These are phyloP conservation scores for Fusarium hostae DNA, from an alignment of 2,329 filamentous ascomycete genomes.

Conservation along the genomic window DNA sequence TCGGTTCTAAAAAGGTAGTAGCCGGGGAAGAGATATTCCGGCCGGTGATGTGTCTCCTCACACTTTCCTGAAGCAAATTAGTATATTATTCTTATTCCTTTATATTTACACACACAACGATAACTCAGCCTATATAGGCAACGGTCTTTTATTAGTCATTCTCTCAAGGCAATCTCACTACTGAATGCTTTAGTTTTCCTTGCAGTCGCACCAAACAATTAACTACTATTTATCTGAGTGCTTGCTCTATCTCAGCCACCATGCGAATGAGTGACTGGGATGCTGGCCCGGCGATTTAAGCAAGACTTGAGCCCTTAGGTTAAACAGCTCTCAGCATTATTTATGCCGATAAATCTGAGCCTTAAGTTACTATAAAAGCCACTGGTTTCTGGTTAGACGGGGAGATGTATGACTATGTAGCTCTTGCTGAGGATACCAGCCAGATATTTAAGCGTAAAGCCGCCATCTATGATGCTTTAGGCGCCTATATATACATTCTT, in stretches of 20 bases:
- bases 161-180: too few relatives aligned
- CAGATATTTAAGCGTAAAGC: not conserved
- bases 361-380: not conserved
- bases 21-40: not conserved
- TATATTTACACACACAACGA: too few relatives aligned
- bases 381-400: not conserved
- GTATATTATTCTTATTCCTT: too few relatives aligned
- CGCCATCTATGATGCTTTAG: not conserved
- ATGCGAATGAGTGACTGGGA: not conserved
- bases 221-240: too few relatives aligned
- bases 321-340: not conserved
- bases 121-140: too few relatives aligned
- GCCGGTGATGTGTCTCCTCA: not conserved
- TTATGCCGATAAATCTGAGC: not conserved
- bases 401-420: not conserved
- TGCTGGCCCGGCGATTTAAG: not conserved
- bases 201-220: too few relatives aligned
- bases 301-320: not conserved
- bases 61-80: too few relatives aligned
- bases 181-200: too few relatives aligned
- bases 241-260: too few relatives aligned
- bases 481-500: fast-evolving
- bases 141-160: too few relatives aligned
- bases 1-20: too few relatives aligned
- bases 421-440: not conserved